phyloP scores from a whole-genome alignment of 176 grass and related monocot genomes.

The Tillandsia fasciculata region DNA sequence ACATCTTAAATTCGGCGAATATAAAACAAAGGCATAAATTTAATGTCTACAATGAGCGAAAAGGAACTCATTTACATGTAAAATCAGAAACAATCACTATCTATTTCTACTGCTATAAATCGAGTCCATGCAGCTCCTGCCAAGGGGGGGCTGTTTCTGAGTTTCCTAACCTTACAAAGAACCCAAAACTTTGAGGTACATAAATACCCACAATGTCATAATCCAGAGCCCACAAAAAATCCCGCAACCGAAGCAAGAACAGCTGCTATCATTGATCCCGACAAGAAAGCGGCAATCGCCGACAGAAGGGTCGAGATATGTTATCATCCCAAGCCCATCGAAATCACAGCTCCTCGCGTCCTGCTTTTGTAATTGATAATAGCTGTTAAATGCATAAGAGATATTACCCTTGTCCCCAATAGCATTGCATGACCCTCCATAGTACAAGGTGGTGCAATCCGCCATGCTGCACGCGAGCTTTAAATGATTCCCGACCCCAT shows the following conservation, averaged over 20 bases:
- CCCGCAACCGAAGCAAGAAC: conserved; percentile 24
- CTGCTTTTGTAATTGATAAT: conserved; percentile 88
- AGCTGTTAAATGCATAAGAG: conserved; percentile 96
- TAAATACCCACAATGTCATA: conserved; percentile 47
- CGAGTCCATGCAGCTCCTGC: background rate
- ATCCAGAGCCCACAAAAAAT: conserved; percentile 37
- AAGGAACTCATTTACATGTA: conserved; percentile 6
- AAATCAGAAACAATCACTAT: conserved; percentile 13
- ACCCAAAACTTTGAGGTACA: conserved; percentile 53
- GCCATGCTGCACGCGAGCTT: conserved; percentile 70
- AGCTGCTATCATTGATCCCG: conserved; percentile 44
- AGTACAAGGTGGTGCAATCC: conserved; percentile 70
- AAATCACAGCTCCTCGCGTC: conserved; percentile 75
- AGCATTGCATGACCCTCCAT: conserved; percentile 72
- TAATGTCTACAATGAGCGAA: background rate
- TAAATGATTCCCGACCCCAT: conserved; percentile 48
- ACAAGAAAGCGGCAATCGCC: conserved; percentile 81
- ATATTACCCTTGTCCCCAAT: conserved; percentile 77
- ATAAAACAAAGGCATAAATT: background rate
- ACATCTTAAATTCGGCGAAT: background rate
- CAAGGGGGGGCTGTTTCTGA: conserved; percentile 14
- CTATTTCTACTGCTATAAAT: conserved; percentile 13
- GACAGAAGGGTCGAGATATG: conserved; percentile 73
- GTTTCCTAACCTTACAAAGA: conserved; percentile 10
- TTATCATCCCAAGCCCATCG: conserved; percentile 65